phyloP scores from a whole-genome alignment of 768 basidiomycete species.

The Hemileccinum impolitum region DNA sequence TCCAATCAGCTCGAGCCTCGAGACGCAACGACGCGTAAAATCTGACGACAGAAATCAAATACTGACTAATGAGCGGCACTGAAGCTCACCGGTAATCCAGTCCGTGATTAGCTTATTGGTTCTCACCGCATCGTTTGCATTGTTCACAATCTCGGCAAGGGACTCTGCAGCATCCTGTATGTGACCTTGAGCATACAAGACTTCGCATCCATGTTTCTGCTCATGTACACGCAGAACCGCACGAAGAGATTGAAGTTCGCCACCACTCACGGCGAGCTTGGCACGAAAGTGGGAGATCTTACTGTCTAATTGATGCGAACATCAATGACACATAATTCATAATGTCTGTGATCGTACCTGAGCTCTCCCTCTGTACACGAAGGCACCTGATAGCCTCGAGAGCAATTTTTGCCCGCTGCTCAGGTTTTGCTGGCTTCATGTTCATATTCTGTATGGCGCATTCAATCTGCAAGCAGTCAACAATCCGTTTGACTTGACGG shows the following conservation, averaged over 20 bases:
- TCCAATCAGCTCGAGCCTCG: background rate
- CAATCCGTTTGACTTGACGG: background rate
- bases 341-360: too few species aligned
- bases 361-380: too few species aligned
- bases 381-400: too few species aligned
- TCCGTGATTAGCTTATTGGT: background rate
- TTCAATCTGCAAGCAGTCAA: too few species aligned
- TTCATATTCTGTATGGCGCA: too few species aligned
- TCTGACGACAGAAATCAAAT: background rate
- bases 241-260: background rate
- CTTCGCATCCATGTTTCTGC: background rate
- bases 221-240: background rate
- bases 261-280: background rate
- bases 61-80: background rate
- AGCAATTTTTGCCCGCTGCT: too few species aligned
- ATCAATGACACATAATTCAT: too few species aligned
- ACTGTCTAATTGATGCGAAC: too few species aligned
- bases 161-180: background rate
- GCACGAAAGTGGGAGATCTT: too few species aligned
- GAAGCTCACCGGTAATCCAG: background rate
- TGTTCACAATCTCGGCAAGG: background rate
- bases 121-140: background rate
- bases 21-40: background rate
- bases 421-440: too few species aligned
- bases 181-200: background rate